Evolutionary conservation across 495 filamentous ascomycete genomes (phyloP), one percentile per base, ranked within the genome.

Genomic region (Penicillium soppii): DNA sequence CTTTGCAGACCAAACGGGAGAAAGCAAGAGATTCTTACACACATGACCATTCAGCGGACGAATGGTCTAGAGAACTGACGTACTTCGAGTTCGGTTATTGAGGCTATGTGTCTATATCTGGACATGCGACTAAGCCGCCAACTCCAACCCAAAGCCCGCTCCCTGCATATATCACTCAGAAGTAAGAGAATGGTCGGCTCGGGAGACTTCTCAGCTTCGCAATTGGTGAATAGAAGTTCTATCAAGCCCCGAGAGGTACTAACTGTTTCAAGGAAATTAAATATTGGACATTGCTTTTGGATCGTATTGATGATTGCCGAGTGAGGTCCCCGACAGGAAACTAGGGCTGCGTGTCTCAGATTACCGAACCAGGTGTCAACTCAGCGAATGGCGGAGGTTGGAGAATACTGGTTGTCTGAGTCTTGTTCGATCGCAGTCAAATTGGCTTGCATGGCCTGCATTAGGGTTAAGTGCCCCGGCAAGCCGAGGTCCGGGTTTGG

Each of bases 391-490:
- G 25, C 13, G 46, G 25, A 30, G 16, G 10, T 23, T 32, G 7
- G 6, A 23, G 1, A 32, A 1, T 13, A 13, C 26, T 15, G 19
- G 26, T 3, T 8, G 37, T 3, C 9, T 36, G 1, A 16, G 35
- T 16, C 33, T 47, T 15, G n/a, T 15, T 48, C 35, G 12, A 30
- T 19, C 35, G 16, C 17, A 7, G 46, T 32, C 26, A 40, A 17
- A 49, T 49, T 49, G 46, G 35, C 46, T 22, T 49, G 17, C 2
- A 35, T 33, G 29, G 8, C 20, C 36, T 47, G 22, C 26, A 30
- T 41, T 40, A 32, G 25, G 25, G 36, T 25, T 32, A 49, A 25
- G 25, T 26, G 39, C 35, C 45, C 45, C 45, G 45, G 39, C 8
- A 21, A 7, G 29, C 37, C 20, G 17, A 2, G 5, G 32, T 12